Percentiles rank a stretch among this genome's conserved stretches.
phyloP scores from a whole-genome alignment of 2,329 filamentous ascomycete species.

The Cercospora sp. region DNA sequence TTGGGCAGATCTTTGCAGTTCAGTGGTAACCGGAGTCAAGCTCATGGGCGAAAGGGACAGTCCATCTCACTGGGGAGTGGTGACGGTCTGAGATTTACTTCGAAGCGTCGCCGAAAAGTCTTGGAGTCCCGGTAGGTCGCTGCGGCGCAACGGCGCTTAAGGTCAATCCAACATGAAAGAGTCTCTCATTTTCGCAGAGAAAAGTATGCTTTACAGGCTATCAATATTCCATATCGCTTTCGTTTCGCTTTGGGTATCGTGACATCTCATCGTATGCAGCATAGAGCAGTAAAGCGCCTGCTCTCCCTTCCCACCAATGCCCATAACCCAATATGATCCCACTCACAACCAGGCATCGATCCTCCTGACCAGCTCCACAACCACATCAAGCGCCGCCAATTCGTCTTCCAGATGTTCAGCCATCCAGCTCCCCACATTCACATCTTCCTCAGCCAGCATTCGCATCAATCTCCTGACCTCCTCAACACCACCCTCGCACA shows the following conservation, averaged over 20 bases:
- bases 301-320: not conserved
- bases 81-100: no score
- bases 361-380: slow-evolving; percentile 27
- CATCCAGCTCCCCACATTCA: slow-evolving; percentile 37
- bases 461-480: slow-evolving; percentile 28
- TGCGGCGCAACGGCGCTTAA: no score
- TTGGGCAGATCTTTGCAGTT: no score
- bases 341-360: slow-evolving; percentile 31
- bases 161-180: no score
- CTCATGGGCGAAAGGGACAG: no score
- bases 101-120: no score
- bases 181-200: no score
- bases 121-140: no score
- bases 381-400: slow-evolving; percentile 25
- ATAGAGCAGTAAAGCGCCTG: not conserved
- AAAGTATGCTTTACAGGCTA: not conserved
- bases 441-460: slow-evolving; percentile 26
- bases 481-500: slow-evolving; percentile 35
- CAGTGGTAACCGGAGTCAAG: no score
- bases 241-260: slow-evolving; percentile 7
- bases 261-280: slow-evolving; percentile 4
- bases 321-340: not conserved
- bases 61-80: no score
- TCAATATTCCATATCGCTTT: slow-evolving; percentile 2
- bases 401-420: slow-evolving; percentile 36